Conservation (phyloP, 805 yeast genomes). For the Zygosaccharomyces kombuchaensis region DNA sequence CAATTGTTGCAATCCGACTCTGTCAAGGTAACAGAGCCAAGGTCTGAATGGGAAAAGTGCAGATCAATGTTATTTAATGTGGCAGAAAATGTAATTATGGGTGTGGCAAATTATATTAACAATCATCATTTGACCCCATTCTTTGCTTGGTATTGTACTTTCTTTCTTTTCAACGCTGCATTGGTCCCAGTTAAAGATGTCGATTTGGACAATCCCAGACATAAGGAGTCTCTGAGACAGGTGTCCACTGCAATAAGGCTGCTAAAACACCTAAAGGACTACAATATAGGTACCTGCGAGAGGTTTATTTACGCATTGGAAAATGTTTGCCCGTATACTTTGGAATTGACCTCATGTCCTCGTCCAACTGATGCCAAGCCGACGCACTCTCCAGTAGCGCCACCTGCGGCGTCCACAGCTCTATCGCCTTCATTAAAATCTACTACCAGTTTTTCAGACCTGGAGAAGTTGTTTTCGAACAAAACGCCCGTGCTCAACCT, state of each 20-base stretch:
- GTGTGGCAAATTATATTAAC: conserved; percentile 41
- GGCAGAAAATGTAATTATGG: conserved; percentile 49
- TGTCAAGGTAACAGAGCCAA: conserved; percentile 36
- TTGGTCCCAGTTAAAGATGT: conserved; percentile 46
- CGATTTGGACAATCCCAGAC: neutral
- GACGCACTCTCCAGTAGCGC: neutral
- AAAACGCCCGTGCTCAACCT: conserved; percentile 1
- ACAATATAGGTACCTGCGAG: conserved; percentile 11
- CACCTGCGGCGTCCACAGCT: neutral
- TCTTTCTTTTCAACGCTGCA: conserved; percentile 59
- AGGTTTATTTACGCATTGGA: conserved; percentile 11
- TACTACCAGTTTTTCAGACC: conserved; percentile 22
- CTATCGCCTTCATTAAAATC: conserved; percentile 8
- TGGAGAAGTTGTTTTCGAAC: conserved; percentile 16
- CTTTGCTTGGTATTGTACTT: conserved; percentile 60
- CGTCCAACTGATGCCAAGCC: neutral
- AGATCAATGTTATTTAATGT: conserved; percentile 44
- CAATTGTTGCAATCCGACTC: conserved; percentile 39
- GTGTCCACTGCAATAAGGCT: neutral
- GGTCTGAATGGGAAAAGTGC: conserved; percentile 40
- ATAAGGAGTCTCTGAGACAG: neutral
- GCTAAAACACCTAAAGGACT: conserved; percentile 2
- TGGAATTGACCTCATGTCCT: neutral
- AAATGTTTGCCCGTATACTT: neutral
- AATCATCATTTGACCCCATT: conserved; percentile 41